Conservation (phyloP, 331 rosid species). For the Ulmus americana region DNA sequence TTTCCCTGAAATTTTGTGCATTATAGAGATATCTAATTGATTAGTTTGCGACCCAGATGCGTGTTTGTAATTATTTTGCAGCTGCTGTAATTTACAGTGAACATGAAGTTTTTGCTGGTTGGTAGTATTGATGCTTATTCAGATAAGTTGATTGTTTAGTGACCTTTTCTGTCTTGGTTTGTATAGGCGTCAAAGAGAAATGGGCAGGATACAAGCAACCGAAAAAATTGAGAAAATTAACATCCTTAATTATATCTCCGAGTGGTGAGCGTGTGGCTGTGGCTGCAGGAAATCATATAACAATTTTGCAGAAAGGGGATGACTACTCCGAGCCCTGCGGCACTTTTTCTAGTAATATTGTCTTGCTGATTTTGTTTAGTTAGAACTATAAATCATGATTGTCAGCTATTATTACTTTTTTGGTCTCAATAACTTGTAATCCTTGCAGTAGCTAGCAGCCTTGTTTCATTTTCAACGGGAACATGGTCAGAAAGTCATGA, state of each 20-base stretch:
- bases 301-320: conserved; percentile 65
- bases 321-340: conserved; percentile 67
- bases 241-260: conserved; percentile 63
- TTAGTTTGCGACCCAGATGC: too few species aligned
- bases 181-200: conserved; percentile 54
- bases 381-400: conserved; percentile 1
- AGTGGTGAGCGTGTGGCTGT: conserved; percentile 75
- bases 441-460: conserved; percentile 45
- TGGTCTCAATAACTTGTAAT: conserved; percentile 12
- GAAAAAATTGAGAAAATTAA: conserved; percentile 45
- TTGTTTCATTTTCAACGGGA: conserved; percentile 71
- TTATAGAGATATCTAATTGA: too few species aligned
- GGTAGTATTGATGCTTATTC: not conserved
- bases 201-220: conserved; percentile 61
- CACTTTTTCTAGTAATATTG: conserved; percentile 54
- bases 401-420: not conserved
- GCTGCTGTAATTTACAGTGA: too few species aligned
- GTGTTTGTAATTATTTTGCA: too few species aligned
- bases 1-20: too few species aligned
- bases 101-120: not conserved
- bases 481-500: conserved; percentile 80
- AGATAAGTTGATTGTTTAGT: not conserved
- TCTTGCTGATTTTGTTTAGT: conserved; percentile 4
- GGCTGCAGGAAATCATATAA: conserved; percentile 75
- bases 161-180: not conserved